These are phyloP conservation scores for Colletotrichum tropicale DNA, from an alignment of 2,329 filamentous ascomycete species.

Conservation along the genomic window DNA sequence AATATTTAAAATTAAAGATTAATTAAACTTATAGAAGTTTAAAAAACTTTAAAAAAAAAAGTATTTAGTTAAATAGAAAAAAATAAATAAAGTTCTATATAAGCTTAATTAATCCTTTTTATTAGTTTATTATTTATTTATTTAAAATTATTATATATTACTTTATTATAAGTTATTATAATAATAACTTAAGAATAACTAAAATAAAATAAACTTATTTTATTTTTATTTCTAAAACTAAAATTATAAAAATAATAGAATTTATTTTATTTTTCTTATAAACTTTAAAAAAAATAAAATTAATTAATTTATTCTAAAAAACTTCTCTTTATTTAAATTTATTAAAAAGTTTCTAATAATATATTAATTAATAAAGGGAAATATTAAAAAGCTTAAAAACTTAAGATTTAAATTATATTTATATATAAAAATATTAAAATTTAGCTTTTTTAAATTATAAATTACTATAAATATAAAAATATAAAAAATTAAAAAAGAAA, in stretches of 20 bases:
- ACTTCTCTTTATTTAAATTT: too few relatives aligned
- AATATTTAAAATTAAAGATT: background rate
- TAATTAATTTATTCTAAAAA: too few relatives aligned
- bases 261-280: background rate
- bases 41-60: background rate
- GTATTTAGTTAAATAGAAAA: background rate
- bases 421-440: too few relatives aligned
- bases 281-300: background rate
- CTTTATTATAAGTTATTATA: background rate
- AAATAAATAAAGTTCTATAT: background rate
- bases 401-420: too few relatives aligned
- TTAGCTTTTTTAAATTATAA: too few relatives aligned
- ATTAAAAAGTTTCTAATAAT: too few relatives aligned
- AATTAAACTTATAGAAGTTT: background rate
- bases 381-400: too few relatives aligned
- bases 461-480: too few relatives aligned
- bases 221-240: background rate
- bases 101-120: rapidly evolving
- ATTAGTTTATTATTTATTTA: background rate
- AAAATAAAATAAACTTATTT: background rate
- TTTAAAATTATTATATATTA: background rate
- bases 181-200: background rate
- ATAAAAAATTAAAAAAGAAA: too few relatives aligned
- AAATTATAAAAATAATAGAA: background rate
- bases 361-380: too few relatives aligned